phyloP scores from a whole-genome alignment of 192 early-diverging fungal species.

The Backusella liffmaniae region DNA sequence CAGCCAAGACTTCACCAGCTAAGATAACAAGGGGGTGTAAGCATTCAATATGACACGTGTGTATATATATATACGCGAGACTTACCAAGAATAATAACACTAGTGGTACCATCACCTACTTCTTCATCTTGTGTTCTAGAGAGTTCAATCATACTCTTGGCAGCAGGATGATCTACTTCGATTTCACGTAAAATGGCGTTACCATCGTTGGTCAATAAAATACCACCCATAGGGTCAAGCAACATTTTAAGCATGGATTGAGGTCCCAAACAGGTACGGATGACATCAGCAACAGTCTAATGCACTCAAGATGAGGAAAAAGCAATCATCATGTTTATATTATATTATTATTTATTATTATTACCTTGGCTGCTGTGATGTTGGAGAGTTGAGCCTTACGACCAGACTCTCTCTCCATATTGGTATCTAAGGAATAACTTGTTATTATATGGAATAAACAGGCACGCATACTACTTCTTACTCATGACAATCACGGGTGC shows the following conservation, averaged over 20 bases:
- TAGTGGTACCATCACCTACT: slow-evolving; percentile 98
- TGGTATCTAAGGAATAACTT: slow-evolving; percentile 56
- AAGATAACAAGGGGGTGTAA: neutral
- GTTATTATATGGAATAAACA: neutral
- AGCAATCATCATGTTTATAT: slow-evolving; percentile 7
- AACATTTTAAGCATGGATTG: slow-evolving; percentile 99
- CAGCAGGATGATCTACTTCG: slow-evolving; percentile 99
- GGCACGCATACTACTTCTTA: slow-evolving; percentile 36
- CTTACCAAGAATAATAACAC: slow-evolving; percentile 95
- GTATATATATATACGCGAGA: neutral
- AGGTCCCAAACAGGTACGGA: slow-evolving; percentile 97
- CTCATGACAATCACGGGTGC: slow-evolving; percentile 87
- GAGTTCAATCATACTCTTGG: slow-evolving; percentile 99
- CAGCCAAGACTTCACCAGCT: slow-evolving; percentile 96
- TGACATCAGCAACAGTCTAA: slow-evolving; percentile 95
- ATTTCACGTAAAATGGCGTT: slow-evolving; percentile 98
- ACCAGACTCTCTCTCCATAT: slow-evolving; percentile 92
- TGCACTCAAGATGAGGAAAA: too few species aligned
- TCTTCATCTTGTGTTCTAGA: slow-evolving; percentile 99
- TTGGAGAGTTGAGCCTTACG: slow-evolving; percentile 97
- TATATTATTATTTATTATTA: too few species aligned
- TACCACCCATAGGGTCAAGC: slow-evolving; percentile 99
- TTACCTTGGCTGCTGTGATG: slow-evolving; percentile 95
- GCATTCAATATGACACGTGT: neutral
- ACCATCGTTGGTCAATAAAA: slow-evolving; percentile 98